A percentile compares a stretch with the other conserved stretches of the same genome.
phyloP scores from a whole-genome alignment of 2,329 filamentous ascomycete genomes.

The Fusarium newnesense region DNA sequence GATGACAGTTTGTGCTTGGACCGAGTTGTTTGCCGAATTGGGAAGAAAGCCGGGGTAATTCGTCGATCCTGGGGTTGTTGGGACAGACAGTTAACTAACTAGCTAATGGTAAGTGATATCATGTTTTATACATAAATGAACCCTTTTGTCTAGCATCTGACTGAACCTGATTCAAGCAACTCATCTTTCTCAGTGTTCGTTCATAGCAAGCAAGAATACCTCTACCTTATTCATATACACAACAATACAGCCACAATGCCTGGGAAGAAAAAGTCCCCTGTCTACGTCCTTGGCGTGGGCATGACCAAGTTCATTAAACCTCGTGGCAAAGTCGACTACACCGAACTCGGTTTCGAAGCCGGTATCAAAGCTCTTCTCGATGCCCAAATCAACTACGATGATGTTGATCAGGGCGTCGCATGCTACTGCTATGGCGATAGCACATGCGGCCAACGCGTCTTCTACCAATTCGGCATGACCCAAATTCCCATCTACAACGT shows the following conservation, averaged over 20 bases:
- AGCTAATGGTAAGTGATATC: background rate
- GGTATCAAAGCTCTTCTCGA: constrained; percentile 87
- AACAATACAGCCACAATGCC: constrained; percentile 52
- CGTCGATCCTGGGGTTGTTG: constrained; percentile 9
- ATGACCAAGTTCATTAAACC: constrained; percentile 99
- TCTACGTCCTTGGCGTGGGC: constrained; percentile 95
- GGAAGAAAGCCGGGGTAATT: constrained; percentile 16
- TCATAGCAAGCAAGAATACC: constrained; percentile 18
- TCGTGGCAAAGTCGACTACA: constrained; percentile 92
- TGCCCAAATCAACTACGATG: constrained; percentile 94
- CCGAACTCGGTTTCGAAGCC: constrained; percentile 92
- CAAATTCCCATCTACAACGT: constrained; percentile 97
- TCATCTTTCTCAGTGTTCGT: background rate
- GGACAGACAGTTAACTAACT: background rate
- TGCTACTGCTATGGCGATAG: constrained; percentile 98
- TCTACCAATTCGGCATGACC: constrained; percentile 99
- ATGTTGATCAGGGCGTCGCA: constrained; percentile 93
- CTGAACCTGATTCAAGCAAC: background rate
- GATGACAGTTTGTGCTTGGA: constrained; percentile 4
- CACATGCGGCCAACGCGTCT: constrained; percentile 94
- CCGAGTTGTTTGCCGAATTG: constrained; percentile 26
- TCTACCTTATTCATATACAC: background rate
- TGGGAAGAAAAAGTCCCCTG: constrained; percentile 61
- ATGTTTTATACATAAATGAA: constrained; percentile 13
- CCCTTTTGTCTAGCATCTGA: background rate